Evolutionary conservation across 2,329 filamentous ascomycete species (phyloP).

Genomic region (Epichloe typhina): DNA sequence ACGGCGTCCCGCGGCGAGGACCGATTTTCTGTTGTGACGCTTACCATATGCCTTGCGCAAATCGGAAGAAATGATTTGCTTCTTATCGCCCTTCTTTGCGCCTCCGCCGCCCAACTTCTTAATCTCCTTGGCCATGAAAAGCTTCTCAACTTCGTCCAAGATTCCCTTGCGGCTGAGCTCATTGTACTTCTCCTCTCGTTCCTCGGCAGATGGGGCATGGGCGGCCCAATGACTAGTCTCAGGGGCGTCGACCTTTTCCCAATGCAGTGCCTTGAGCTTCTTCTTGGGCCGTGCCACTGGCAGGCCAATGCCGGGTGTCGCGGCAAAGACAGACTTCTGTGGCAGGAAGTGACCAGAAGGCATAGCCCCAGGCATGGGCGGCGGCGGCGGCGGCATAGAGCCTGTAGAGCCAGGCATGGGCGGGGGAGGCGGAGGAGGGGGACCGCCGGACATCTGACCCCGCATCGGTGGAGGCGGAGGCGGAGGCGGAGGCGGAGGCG

Average conservation of each 20-base stretch:
- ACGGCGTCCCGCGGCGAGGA: not conserved
- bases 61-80: conserved; percentile 87
- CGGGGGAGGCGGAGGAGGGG: conserved; percentile 13
- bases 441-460: conserved; percentile 15
- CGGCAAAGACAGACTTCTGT: conserved; percentile 42
- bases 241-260: conserved; percentile 94
- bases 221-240: conserved; percentile 87
- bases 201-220: conserved; percentile 73
- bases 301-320: conserved; percentile 48
- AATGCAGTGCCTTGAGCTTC: conserved; percentile 98
- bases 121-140: conserved; percentile 95
- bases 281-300: conserved; percentile 87
- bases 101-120: conserved; percentile 63
- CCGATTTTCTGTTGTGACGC: conserved; percentile 12
- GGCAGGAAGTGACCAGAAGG: conserved; percentile 62
- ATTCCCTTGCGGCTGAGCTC: conserved; percentile 92
- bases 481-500: conserved; percentile 34
- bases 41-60: conserved; percentile 74
- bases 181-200: conserved; percentile 88
- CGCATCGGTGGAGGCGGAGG: too few species aligned
- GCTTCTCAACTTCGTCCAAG: conserved; percentile 89
- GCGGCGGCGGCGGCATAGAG: conserved; percentile 29
- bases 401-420: conserved; percentile 32
- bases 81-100: conserved; percentile 85
- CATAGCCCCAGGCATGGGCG: conserved; percentile 53